Base-by-base conservation (phyloP, 2,329 filamentous ascomycete species). In the Aspergillus versicolor region DNA sequence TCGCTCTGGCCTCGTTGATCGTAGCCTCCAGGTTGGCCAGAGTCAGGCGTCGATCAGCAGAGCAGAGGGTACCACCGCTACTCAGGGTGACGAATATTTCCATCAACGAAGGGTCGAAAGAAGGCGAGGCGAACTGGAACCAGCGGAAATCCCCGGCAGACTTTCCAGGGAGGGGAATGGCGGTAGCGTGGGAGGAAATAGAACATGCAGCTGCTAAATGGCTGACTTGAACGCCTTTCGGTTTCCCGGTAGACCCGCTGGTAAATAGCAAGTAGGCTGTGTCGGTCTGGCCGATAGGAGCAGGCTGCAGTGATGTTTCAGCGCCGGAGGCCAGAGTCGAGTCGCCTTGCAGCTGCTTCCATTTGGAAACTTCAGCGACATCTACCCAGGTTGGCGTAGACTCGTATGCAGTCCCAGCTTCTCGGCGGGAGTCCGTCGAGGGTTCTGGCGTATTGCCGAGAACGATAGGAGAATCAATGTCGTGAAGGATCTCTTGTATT, bases 61-160 rank as follows among this genome's bases (percentile, higher is more conserved):
- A 70, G 59, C 73, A 75, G 6, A 76, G 67, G 7, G 73, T 74
- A 15, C 63, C 68, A 5, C 73, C 73, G 7, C 55, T 65, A 34
- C 65, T 66, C 24, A 68, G 58, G 3, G 66, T 66, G n/a, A 69
- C 63, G 41, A 71, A 71, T 11, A 70, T 68, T 21, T 71, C 68
- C 65, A 69, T 68, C 13, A 71, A 45, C 0, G 68, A 70, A 2
- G 67, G 67, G 41, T 70, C 70, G 52, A 72, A 72, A 1, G 72
- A 75, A 0, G 73, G 72, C 6, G 72, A 66, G 2, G 71, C 72
- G 37, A 71, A 71, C 46, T 75, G 72, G 57, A 75, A 74, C 72
- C 73, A 76, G 12, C 73, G 65, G 30, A 73, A 67, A 3, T 60
- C 59, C 4, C 61, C 67, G 41, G 15, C 42, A 37, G 34, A 56